A percentile compares a stretch with the other conserved stretches of the same genome.
These are phyloP conservation scores for Arachis stenosperma DNA, from an alignment of 306 rosid species.

Conservation along the genomic window DNA sequence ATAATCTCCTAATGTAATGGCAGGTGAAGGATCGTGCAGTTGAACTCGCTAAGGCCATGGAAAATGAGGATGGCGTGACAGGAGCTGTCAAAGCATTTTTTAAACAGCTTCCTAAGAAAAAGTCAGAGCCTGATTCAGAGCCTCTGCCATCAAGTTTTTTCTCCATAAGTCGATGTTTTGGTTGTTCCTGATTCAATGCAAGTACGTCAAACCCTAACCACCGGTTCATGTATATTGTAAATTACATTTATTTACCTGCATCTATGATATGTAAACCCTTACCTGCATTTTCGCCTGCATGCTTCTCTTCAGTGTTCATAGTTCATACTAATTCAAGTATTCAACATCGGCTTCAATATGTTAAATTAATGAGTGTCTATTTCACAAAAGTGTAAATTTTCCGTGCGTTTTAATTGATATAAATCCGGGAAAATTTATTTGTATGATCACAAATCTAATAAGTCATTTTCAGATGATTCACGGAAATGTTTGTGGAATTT, in stretches of 20 bases:
- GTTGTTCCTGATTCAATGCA: conserved; percentile 60
- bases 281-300: neutral
- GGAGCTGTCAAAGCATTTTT: conserved; percentile 99
- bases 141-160: conserved; percentile 51
- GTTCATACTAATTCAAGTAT: conserved; percentile 2
- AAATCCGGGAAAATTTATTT: neutral
- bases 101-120: conserved; percentile 76
- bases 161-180: conserved; percentile 76
- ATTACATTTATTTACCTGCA: conserved; percentile 17
- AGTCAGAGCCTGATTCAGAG: conserved; percentile 56
- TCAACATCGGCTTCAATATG: conserved; percentile 33
- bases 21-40: conserved; percentile 82
- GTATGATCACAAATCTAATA: too few relatives aligned
- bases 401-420: conserved; percentile 27
- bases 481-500: too few relatives aligned
- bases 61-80: conserved; percentile 88
- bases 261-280: neutral
- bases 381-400: conserved; percentile 21
- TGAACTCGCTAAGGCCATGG: conserved; percentile 92
- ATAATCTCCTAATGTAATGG: conserved; percentile 31
- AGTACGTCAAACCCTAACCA: conserved; percentile 25
- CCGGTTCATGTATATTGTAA: conserved; percentile 16
- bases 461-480: too few relatives aligned
- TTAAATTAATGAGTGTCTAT: conserved; percentile 15
- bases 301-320: conserved; percentile 12